A percentile compares a stretch with the other conserved stretches of the same genome.
These are phyloP conservation scores for Fusarium sp. DNA, from an alignment of 2,329 filamentous ascomycete species.

Conservation along the genomic window DNA sequence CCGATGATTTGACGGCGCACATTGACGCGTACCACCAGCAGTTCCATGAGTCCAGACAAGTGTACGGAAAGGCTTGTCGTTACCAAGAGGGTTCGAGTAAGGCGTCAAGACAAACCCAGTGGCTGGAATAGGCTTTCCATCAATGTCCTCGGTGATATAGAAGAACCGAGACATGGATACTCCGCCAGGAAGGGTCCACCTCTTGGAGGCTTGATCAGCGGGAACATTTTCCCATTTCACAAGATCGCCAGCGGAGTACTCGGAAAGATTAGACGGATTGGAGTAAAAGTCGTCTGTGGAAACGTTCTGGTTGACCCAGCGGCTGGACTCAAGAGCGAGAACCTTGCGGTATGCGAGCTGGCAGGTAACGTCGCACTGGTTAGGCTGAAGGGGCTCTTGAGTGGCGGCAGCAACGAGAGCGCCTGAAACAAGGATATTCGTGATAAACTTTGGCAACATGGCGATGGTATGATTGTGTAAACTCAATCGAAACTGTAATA, in stretches of 20 bases:
- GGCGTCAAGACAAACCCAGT: constrained; percentile 6
- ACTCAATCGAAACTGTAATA: neutral
- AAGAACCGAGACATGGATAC: constrained; percentile 7
- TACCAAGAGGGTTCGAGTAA: constrained; percentile 11
- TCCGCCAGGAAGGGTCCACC: constrained; percentile 10
- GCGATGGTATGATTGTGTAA: accelerated
- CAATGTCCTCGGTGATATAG: constrained; percentile 12
- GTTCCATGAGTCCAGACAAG: constrained; percentile 22
- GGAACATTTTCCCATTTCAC: constrained; percentile 19
- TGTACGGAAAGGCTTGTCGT: constrained; percentile 13
- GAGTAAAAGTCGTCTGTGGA: constrained; percentile 2
- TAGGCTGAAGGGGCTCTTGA: neutral
- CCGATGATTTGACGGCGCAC: constrained; percentile 7
- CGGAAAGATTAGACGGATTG: constrained; percentile 1
- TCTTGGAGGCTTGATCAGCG: neutral
- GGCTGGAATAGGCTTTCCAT: constrained; percentile 10
- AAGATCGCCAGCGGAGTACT: neutral
- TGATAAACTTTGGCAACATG: neutral
- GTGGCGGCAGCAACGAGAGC: neutral
- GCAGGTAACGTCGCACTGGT: constrained; percentile 6
- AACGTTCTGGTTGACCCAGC: constrained; percentile 12
- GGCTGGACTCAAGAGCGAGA: neutral
- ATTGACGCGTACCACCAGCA: constrained; percentile 9
- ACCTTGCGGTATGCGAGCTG: neutral
- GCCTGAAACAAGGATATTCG: neutral